These are phyloP conservation scores for Penicillium sumatraense DNA, from an alignment of 2,329 filamentous ascomycete genomes.

Conservation along the genomic window DNA sequence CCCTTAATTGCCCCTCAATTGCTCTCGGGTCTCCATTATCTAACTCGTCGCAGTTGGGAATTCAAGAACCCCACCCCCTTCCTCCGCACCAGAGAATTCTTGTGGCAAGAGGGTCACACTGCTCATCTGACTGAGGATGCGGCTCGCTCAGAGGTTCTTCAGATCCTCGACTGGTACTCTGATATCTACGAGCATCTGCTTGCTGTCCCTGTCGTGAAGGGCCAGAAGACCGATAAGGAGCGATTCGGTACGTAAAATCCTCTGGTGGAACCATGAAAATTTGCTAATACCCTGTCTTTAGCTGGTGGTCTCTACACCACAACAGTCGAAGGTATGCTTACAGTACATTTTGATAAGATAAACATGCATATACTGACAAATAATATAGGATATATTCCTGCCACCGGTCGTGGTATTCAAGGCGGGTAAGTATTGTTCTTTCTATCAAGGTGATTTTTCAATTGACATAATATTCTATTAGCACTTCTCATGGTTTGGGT, in stretches of 20 bases:
- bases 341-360: neutral
- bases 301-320: constrained; percentile 96
- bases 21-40: neutral
- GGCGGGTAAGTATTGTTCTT: constrained; percentile 55
- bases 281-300: neutral
- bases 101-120: constrained; percentile 97
- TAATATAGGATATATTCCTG: constrained; percentile 78
- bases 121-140: constrained; percentile 84
- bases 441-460: neutral
- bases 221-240: constrained; percentile 94
- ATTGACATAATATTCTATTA: neutral
- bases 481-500: constrained; percentile 85
- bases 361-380: neutral
- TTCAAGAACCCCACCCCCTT: constrained; percentile 90
- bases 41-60: constrained; percentile 66
- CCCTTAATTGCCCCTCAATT: neutral
- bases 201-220: constrained; percentile 91
- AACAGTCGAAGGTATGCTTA: constrained; percentile 51
- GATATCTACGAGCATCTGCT: constrained; percentile 91
- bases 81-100: constrained; percentile 88
- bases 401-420: constrained; percentile 95
- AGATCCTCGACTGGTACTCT: constrained; percentile 93
- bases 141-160: constrained; percentile 82
- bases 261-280: neutral
- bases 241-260: constrained; percentile 64